Conservation (phyloP, 352 stramenopile genomes). For the Phytophthora rubi region DNA sequence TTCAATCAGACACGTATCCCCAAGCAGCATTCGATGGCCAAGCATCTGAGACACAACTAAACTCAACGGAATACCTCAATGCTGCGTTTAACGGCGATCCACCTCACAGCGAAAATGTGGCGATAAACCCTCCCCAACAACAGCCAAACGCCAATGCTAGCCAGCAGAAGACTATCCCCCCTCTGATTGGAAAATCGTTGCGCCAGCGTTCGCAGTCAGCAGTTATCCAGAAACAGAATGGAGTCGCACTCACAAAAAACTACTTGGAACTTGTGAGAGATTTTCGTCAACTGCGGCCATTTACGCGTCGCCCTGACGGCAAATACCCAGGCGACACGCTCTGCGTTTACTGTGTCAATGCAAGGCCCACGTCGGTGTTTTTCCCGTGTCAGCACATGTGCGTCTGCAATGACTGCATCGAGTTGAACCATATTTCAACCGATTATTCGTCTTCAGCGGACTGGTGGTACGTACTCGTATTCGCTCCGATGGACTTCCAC, state of each 20-base stretch:
- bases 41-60: background rate
- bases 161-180: constrained; percentile 3
- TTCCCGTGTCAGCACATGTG: constrained; percentile 68
- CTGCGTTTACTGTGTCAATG: constrained; percentile 55
- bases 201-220: constrained; percentile 24
- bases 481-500: background rate
- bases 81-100: background rate
- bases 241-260: constrained; percentile 50
- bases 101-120: background rate
- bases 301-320: constrained; percentile 51
- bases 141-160: background rate
- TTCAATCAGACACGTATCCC: constrained; percentile 19
- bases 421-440: constrained; percentile 45
- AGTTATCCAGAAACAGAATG: constrained; percentile 22
- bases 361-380: constrained; percentile 31
- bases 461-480: constrained; percentile 41
- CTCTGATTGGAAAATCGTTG: constrained; percentile 18
- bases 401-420: constrained; percentile 63
- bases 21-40: constrained; percentile 20
- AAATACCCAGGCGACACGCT: constrained; percentile 43
- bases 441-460: constrained; percentile 25
- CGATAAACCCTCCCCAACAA: background rate
- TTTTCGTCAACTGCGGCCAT: constrained; percentile 60
- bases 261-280: constrained; percentile 60
- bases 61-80: background rate